Evolutionary conservation across 768 basidiomycete genomes (phyloP).

Genomic region (Dentipellis sp.): DNA sequence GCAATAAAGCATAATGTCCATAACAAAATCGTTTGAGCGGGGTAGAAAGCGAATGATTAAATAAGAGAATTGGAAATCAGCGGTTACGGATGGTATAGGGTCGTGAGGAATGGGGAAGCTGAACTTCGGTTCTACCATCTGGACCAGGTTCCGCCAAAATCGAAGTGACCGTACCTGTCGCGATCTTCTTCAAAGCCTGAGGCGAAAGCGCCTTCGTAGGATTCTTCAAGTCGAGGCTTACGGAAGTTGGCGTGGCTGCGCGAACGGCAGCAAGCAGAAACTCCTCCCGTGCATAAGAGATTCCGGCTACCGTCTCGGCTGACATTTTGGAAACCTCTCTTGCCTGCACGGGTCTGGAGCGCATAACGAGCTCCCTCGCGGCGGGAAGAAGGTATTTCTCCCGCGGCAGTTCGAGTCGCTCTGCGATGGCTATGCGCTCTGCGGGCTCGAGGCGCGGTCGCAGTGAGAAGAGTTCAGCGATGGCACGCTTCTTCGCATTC

Average conservation of each 20-base stretch:
- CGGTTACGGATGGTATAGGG: too few species aligned
- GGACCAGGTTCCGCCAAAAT: too few species aligned
- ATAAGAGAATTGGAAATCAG: too few species aligned
- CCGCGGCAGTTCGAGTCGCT: background rate
- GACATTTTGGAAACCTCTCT: background rate
- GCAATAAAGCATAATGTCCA: too few species aligned
- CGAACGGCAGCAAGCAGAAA: background rate
- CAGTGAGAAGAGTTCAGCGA: background rate
- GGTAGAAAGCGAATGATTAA: too few species aligned
- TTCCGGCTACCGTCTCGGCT: background rate
- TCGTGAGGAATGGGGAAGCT: too few species aligned
- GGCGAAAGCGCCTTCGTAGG: too few species aligned
- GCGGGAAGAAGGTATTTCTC: background rate
- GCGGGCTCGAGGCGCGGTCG: background rate
- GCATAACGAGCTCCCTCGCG: background rate
- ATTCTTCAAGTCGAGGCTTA: too few species aligned
- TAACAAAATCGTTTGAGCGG: too few species aligned
- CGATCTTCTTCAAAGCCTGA: too few species aligned
- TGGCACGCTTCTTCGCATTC: background rate
- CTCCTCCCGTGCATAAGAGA: background rate
- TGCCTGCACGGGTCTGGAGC: background rate
- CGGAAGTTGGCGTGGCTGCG: background rate
- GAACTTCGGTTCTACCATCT: too few species aligned
- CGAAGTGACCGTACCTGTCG: too few species aligned
- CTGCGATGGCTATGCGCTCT: background rate